phyloP scores from a whole-genome alignment of 2,329 filamentous ascomycete species.

The Exophiala dermatitidis region DNA sequence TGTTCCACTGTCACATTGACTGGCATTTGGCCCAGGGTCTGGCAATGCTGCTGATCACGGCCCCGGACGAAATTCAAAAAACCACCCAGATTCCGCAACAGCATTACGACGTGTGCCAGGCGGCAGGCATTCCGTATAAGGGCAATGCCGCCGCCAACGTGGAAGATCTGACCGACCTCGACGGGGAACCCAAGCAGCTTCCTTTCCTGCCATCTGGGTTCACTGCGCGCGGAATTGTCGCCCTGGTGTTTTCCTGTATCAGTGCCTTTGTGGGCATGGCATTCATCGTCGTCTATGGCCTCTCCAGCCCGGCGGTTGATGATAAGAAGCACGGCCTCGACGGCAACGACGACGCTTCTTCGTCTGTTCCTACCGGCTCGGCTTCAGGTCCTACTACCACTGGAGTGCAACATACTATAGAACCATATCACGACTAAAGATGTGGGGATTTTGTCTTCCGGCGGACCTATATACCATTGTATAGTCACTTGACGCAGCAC shows the following conservation, averaged over 20 bases:
- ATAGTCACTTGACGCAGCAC: background rate
- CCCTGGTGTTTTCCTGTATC: slow-evolving; percentile 64
- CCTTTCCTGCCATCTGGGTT: slow-evolving; percentile 59
- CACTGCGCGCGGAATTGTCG: slow-evolving; percentile 63
- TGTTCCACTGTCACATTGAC: slow-evolving; percentile 47
- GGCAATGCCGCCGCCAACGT: slow-evolving; percentile 75
- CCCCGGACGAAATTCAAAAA: slow-evolving; percentile 53
- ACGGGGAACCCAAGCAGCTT: slow-evolving; percentile 48
- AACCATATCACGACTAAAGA: background rate
- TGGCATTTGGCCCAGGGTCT: slow-evolving; percentile 50
- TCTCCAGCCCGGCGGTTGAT: slow-evolving; percentile 42
- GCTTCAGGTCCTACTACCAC: background rate
- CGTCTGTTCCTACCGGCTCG: background rate
- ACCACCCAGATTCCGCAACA: slow-evolving; percentile 36
- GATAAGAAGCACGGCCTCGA: background rate
- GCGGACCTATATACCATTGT: too few species aligned
- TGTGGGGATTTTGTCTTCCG: background rate
- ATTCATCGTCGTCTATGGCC: slow-evolving; percentile 30
- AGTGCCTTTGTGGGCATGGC: slow-evolving; percentile 53
- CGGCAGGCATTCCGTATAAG: slow-evolving; percentile 37
- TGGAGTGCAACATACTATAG: background rate
- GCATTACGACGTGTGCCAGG: slow-evolving; percentile 31
- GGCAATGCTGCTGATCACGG: slow-evolving; percentile 25
- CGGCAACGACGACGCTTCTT: background rate
- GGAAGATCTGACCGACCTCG: slow-evolving; percentile 54